Conservation (phyloP, 2,329 filamentous ascomycete species). For the Chalaropsis ovoidea region DNA sequence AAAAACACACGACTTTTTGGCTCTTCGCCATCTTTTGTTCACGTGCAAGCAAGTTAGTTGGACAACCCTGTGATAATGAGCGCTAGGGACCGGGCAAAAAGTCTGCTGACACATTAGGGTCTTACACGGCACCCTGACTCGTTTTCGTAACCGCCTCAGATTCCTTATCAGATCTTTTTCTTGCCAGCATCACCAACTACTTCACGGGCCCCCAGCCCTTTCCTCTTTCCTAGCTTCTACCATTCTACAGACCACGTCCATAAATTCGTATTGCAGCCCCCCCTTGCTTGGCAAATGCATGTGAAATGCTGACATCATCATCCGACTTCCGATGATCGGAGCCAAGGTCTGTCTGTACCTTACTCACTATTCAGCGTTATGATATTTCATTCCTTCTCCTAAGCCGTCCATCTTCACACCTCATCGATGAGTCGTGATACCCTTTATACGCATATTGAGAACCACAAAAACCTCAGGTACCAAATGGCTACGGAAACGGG, state of each 20-base stretch:
- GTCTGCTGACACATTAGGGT: background rate
- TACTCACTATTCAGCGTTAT: background rate
- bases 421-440: too few species aligned
- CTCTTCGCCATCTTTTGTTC: too few species aligned
- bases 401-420: too few species aligned
- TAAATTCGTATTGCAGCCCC: too few species aligned
- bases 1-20: too few species aligned
- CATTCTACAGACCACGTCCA: background rate
- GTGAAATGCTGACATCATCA: background rate
- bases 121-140: background rate
- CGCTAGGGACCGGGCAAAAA: background rate
- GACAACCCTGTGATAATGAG: too few species aligned
- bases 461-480: too few species aligned
- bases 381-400: too few species aligned
- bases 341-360: background rate
- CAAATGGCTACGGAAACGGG: too few species aligned
- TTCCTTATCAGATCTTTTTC: conserved; percentile 25
- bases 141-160: conserved; percentile 10
- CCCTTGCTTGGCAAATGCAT: background rate
- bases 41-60: too few species aligned
- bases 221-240: background rate
- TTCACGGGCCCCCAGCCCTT: background rate
- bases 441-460: too few species aligned
- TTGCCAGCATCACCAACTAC: background rate
- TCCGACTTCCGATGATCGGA: background rate